Percentiles rank a stretch among this genome's conserved stretches.
These are phyloP conservation scores for Stagonosporopsis rhizophila DNA, from an alignment of 2,329 filamentous ascomycete genomes.

Conservation along the genomic window DNA sequence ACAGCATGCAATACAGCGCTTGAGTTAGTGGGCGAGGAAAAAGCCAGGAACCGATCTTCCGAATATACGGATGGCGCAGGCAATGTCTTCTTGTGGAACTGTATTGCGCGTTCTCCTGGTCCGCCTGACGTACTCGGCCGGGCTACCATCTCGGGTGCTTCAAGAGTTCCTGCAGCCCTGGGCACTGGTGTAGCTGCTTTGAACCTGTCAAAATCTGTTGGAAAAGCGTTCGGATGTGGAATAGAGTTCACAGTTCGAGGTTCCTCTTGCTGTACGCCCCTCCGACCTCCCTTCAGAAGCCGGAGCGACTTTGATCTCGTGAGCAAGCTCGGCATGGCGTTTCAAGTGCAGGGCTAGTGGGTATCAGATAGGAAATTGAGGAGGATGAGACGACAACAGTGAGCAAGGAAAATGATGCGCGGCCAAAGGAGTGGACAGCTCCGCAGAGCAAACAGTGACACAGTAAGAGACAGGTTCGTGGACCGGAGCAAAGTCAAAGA, in stretches of 20 bases:
- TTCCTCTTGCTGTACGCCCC: slow-evolving; percentile 39
- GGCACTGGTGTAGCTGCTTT: slow-evolving; percentile 38
- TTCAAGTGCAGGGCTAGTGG: slow-evolving; percentile 46
- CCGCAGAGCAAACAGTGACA: slow-evolving; percentile 43
- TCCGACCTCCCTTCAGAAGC: slow-evolving; percentile 44
- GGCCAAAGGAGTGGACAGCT: slow-evolving; percentile 51
- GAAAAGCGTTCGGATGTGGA: slow-evolving; percentile 32
- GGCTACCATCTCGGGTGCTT: slow-evolving; percentile 40
- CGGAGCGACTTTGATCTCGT: slow-evolving; percentile 48
- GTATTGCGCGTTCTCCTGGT: slow-evolving; percentile 41
- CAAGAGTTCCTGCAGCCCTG: slow-evolving; percentile 34
- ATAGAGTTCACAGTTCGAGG: slow-evolving; percentile 25
- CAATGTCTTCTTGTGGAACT: slow-evolving; percentile 47
- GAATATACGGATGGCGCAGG: slow-evolving; percentile 36
- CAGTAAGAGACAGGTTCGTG: slow-evolving; percentile 27
- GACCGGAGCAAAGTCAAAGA: slow-evolving; percentile 29
- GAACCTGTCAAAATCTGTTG: slow-evolving; percentile 43
- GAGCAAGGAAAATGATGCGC: slow-evolving; percentile 23
- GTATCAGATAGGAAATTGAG: slow-evolving; percentile 38
- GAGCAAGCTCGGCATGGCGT: slow-evolving; percentile 48
- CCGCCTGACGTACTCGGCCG: slow-evolving; percentile 47
- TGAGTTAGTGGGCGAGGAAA: slow-evolving; percentile 38
- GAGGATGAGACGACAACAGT: slow-evolving; percentile 33
- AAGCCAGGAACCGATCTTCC: slow-evolving; percentile 34
- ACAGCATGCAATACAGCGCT: slow-evolving; percentile 42